A percentile compares a stretch with the other conserved stretches of the same genome.
Conservation (phyloP, 2,329 filamentous ascomycete species). For the Penicillium sp. region DNA sequence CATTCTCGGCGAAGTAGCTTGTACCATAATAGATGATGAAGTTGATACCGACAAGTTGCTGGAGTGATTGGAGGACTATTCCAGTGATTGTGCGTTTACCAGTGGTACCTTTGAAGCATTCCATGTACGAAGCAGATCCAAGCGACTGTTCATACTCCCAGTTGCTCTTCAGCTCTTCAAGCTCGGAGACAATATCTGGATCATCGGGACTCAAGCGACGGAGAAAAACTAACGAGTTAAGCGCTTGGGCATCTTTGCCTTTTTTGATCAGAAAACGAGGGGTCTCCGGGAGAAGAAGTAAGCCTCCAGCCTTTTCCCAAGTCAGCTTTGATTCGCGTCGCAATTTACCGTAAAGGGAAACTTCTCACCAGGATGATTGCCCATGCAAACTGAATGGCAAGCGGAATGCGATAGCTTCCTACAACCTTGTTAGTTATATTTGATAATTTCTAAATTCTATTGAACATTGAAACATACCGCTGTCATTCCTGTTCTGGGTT, state of each 20-base stretch:
- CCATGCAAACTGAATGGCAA: slow-evolving; percentile 76
- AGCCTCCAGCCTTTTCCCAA: slow-evolving; percentile 49
- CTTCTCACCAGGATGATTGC: slow-evolving; percentile 67
- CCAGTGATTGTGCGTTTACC: slow-evolving; percentile 6
- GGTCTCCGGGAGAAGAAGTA: slow-evolving; percentile 76
- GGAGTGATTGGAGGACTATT: slow-evolving; percentile 1
- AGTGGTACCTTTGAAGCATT: slow-evolving; percentile 6
- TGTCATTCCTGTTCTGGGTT: slow-evolving; percentile 62
- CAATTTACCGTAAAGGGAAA: background rate
- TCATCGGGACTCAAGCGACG: slow-evolving; percentile 76
- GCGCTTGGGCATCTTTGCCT: slow-evolving; percentile 66
- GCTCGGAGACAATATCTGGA: slow-evolving; percentile 68
- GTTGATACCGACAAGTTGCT: slow-evolving; percentile 57
- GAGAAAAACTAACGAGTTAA: slow-evolving; percentile 62
- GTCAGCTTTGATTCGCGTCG: background rate
- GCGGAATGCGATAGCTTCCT: slow-evolving; percentile 71
- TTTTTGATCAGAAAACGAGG: slow-evolving; percentile 80
- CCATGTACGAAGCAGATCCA: background rate
- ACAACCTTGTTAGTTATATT: background rate
- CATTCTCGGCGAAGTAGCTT: slow-evolving; percentile 73
- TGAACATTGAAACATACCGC: slow-evolving; percentile 43
- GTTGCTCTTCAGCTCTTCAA: slow-evolving; percentile 1
- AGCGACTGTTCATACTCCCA: slow-evolving; percentile 2
- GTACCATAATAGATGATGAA: slow-evolving; percentile 67
- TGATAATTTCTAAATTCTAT: background rate